Percentiles rank a stretch among this genome's conserved stretches.
Conservation (phyloP, 2,329 filamentous ascomycete genomes). For the Keithomyces neogunnii region DNA sequence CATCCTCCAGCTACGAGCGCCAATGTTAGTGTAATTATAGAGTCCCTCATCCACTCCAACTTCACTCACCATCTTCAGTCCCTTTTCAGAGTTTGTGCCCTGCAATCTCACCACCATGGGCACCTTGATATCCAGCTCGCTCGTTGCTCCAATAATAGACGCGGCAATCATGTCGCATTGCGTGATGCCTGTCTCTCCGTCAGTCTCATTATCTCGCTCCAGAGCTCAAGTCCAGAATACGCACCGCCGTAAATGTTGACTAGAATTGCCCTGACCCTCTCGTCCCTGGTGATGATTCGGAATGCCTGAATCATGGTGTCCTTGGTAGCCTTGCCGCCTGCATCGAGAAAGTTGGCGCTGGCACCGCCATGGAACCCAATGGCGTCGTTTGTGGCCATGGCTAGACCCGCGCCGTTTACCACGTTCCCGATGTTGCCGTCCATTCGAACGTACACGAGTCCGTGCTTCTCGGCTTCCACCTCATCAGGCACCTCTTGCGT, state of each 20-base stretch:
- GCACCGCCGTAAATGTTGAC: slow-evolving; percentile 47
- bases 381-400: slow-evolving; percentile 85
- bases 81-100: slow-evolving; percentile 35
- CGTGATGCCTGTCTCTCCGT: slow-evolving; percentile 30
- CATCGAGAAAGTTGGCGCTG: slow-evolving; percentile 81
- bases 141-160: slow-evolving; percentile 34
- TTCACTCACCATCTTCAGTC: slow-evolving; percentile 29
- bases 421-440: slow-evolving; percentile 64
- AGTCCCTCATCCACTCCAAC: neutral
- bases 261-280: slow-evolving; percentile 58
- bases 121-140: slow-evolving; percentile 27
- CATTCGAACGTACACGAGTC: slow-evolving; percentile 70
- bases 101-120: slow-evolving; percentile 39
- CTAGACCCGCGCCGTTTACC: slow-evolving; percentile 82
- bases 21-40: neutral
- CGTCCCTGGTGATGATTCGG: slow-evolving; percentile 61
- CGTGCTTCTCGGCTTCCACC: slow-evolving; percentile 41
- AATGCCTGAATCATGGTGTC: slow-evolving; percentile 74
- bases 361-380: slow-evolving; percentile 58
- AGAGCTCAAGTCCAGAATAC: slow-evolving; percentile 1
- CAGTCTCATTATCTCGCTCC: neutral
- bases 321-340: slow-evolving; percentile 77
- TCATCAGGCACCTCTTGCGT: slow-evolving; percentile 24
- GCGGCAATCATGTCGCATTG: slow-evolving; percentile 43
- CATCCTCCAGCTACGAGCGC: slow-evolving; percentile 23